Evolutionary conservation across 495 filamentous ascomycete genomes (phyloP).

Genomic region (Daldinia caldariorum): DNA sequence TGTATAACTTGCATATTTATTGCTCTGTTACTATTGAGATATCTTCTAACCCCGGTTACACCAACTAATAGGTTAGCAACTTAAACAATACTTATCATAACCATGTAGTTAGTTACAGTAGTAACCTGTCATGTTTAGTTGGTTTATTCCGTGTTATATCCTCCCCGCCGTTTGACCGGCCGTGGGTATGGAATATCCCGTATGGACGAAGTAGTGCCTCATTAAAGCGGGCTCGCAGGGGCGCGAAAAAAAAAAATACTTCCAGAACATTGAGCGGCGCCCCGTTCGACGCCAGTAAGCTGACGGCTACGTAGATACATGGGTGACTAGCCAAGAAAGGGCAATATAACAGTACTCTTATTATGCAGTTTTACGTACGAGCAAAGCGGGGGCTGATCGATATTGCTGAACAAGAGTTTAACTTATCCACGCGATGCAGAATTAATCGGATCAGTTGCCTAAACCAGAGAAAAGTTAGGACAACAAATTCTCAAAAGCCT

Average conservation of each 20-base stretch:
- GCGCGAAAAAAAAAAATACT: conserved; percentile 14
- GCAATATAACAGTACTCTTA: conserved; percentile 21
- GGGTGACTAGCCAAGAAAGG: conserved; percentile 29
- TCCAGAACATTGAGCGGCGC: conserved; percentile 8
- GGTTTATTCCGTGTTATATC: conserved; percentile 18
- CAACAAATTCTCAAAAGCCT: conserved; percentile 17
- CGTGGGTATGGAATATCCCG: background rate
- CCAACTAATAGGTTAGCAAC: conserved; percentile 3
- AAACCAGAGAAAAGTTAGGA: conserved; percentile 22
- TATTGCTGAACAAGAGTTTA: conserved; percentile 26
- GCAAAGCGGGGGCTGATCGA: conserved; percentile 20
- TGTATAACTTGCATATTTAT: conserved; percentile 25
- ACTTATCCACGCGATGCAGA: conserved; percentile 30
- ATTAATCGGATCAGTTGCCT: conserved; percentile 38
- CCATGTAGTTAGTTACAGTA: too few species aligned
- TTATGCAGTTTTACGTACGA: conserved; percentile 11
- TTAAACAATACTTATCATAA: background rate
- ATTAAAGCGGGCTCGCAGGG: conserved; percentile 11
- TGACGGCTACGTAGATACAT: conserved; percentile 25
- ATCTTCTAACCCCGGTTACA: conserved; percentile 24
- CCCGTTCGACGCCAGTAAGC: conserved; percentile 37
- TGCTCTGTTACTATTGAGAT: conserved; percentile 34
- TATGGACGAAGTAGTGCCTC: background rate
- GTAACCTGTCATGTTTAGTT: conserved; percentile 5
- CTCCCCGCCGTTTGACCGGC: conserved; percentile 6